Evolutionary conservation across 2,329 filamentous ascomycete species (phyloP).

Genomic region (Cercospora citrullina): DNA sequence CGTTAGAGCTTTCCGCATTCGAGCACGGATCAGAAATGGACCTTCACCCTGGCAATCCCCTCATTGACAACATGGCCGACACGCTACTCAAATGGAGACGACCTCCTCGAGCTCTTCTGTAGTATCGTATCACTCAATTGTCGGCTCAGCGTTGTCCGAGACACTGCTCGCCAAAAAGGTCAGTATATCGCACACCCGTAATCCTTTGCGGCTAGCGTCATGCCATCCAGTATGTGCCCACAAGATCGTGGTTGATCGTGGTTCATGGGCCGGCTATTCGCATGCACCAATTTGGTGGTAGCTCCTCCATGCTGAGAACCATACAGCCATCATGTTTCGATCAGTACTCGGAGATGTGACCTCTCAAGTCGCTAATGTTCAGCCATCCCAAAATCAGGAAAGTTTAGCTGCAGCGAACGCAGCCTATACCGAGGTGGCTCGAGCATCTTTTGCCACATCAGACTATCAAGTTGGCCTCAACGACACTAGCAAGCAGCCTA

Average conservation of each 20-base stretch:
- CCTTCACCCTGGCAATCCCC: background rate
- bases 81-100: background rate
- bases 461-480: constrained; percentile 9
- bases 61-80: background rate
- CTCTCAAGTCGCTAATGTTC: background rate
- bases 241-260: background rate
- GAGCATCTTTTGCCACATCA: constrained; percentile 10
- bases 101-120: background rate
- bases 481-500: background rate
- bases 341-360: constrained; percentile 2
- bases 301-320: background rate
- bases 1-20: background rate
- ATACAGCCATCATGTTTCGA: background rate
- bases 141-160: background rate
- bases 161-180: background rate
- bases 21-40: background rate
- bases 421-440: background rate
- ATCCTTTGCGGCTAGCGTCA: background rate
- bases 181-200: background rate
- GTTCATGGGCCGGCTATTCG: background rate
- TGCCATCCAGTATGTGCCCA: background rate
- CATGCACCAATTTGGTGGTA: background rate
- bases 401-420: too few species aligned
- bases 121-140: background rate
- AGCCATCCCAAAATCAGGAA: background rate